These are phyloP conservation scores for Skeletonema potamos DNA, from an alignment of 108 stramenopile species.

Conservation along the genomic window DNA sequence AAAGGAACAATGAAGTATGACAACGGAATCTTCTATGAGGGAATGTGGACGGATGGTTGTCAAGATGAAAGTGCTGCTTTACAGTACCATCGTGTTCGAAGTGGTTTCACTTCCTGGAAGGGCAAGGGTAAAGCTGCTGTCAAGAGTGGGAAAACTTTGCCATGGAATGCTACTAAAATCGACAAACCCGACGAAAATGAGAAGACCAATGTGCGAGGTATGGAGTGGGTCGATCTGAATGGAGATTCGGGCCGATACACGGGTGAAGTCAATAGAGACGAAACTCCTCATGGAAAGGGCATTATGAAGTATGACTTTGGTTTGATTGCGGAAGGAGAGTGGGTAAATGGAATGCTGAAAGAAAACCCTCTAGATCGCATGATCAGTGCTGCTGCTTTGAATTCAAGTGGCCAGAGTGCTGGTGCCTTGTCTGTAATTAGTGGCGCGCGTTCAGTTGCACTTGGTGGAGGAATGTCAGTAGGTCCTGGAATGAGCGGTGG, in stretches of 20 bases:
- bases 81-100: background rate
- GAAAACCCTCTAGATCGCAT: constrained; percentile 40
- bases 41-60: background rate
- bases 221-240: constrained; percentile 10
- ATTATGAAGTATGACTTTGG: constrained; percentile 56
- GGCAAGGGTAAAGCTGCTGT: constrained; percentile 5
- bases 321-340: constrained; percentile 49
- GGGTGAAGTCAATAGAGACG: background rate
- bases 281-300: constrained; percentile 50
- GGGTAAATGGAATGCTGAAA: constrained; percentile 37
- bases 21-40: constrained; percentile 2
- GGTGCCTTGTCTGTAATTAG: background rate
- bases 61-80: background rate
- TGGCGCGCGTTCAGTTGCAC: background rate
- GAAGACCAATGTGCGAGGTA: background rate
- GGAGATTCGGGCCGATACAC: constrained; percentile 1
- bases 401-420: background rate
- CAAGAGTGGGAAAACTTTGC: background rate
- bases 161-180: background rate
- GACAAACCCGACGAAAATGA: background rate
- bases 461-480: background rate
- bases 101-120: constrained; percentile 1
- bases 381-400: constrained; percentile 14
- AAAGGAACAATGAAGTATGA: constrained; percentile 7
- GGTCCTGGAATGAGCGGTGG: background rate